Conservation (phyloP, 1,284 basidiomycete genomes). For the Trichosporon sp. region DNA sequence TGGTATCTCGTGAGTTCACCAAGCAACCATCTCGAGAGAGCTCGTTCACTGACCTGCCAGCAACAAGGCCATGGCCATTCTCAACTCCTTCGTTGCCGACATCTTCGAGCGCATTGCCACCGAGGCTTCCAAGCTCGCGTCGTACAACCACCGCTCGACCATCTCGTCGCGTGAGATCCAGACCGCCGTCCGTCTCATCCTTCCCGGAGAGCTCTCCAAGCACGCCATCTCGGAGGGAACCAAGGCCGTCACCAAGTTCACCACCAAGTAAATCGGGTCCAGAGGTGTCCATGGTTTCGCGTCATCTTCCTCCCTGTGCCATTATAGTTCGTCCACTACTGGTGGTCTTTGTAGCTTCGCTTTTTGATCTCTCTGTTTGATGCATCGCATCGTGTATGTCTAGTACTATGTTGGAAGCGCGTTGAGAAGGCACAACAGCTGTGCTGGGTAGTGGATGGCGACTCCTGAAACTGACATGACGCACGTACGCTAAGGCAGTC, state of each 20-base stretch:
- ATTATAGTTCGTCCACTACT: not conserved
- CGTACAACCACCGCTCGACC: constrained; percentile 90
- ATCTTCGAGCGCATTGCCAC: constrained; percentile 90
- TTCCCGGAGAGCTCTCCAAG: constrained; percentile 75
- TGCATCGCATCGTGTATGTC: constrained; percentile 4
- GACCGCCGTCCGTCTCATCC: constrained; percentile 82
- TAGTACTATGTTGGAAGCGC: not conserved
- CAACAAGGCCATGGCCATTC: constrained; percentile 93
- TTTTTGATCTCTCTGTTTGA: constrained; percentile 4
- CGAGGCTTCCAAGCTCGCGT: constrained; percentile 86
- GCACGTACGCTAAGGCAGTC: no score
- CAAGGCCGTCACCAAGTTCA: constrained; percentile 56
- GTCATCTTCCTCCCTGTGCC: not conserved
- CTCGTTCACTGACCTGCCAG: constrained; percentile 49
- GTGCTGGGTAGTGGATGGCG: not conserved
- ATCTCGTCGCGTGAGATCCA: constrained; percentile 93
- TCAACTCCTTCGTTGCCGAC: constrained; percentile 89
- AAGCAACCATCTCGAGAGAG: not conserved
- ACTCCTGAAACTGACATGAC: not conserved
- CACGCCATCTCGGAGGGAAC: constrained; percentile 77
- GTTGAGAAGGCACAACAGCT: not conserved
- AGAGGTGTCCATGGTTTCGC: no score
- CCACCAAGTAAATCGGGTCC: constrained; percentile 50
- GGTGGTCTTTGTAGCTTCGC: not conserved
- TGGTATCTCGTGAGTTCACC: constrained; percentile 59